Conservation (phyloP, 805 yeast genomes). For the Barnettozyma pratensis region DNA sequence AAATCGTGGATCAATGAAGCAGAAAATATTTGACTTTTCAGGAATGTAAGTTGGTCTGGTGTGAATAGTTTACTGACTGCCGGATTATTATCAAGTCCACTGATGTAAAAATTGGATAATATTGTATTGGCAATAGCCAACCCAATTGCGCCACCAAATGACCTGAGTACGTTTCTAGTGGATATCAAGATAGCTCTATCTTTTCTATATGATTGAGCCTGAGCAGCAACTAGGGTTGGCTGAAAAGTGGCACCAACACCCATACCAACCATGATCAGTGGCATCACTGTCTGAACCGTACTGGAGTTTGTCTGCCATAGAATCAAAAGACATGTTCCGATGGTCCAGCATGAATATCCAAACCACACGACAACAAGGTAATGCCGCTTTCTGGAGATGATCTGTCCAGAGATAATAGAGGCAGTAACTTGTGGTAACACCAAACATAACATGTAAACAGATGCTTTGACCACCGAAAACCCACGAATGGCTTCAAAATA, state of each 20-base stretch:
- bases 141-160: constrained; percentile 58
- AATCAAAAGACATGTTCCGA: constrained; percentile 1
- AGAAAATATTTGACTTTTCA: background rate
- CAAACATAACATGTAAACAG: constrained; percentile 5
- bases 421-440: constrained; percentile 5
- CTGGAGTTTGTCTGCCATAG: constrained; percentile 26
- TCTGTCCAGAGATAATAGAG: constrained; percentile 6
- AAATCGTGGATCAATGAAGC: background rate
- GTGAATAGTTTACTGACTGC: background rate
- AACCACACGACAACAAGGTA: constrained; percentile 19
- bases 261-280: constrained; percentile 32
- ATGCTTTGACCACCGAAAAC: constrained; percentile 22
- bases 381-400: constrained; percentile 4
- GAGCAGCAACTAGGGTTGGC: constrained; percentile 37
- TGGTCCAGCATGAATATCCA: constrained; percentile 27
- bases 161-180: constrained; percentile 48
- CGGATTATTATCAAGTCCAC: background rate
- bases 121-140: constrained; percentile 33
- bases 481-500: constrained; percentile 25
- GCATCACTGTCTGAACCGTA: constrained; percentile 29
- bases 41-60: background rate
- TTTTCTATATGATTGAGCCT: constrained; percentile 43
- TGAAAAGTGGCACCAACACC: constrained; percentile 26
- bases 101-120: constrained; percentile 5
- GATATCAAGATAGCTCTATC: constrained; percentile 57